phyloP scores from a whole-genome alignment of 371 early-diverging fungal genomes.

The Mortierella sp. region DNA sequence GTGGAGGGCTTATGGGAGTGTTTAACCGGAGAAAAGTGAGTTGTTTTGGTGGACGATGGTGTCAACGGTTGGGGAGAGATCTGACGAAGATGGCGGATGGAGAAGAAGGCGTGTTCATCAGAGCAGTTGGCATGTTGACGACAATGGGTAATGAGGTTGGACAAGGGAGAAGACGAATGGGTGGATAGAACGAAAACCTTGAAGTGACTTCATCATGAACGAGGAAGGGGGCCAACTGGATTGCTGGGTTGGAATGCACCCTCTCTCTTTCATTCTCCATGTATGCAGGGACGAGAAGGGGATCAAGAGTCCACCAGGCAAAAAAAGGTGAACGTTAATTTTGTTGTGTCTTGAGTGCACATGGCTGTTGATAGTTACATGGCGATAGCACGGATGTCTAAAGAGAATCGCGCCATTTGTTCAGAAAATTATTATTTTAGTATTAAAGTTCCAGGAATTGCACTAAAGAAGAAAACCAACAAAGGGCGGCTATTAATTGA shows the following conservation, averaged over 20 bases:
- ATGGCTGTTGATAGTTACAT: not conserved
- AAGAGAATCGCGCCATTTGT: not conserved
- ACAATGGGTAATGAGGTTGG: not conserved
- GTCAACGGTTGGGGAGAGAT: not conserved
- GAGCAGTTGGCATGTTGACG: not conserved
- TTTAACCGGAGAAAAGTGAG: not conserved
- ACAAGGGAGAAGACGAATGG: not conserved
- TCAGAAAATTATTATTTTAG: not conserved
- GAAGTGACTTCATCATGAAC: no score
- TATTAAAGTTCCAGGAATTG: not conserved
- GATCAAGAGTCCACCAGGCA: not conserved
- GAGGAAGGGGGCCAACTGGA: not conserved
- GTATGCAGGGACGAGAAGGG: not conserved
- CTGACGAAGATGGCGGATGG: not conserved
- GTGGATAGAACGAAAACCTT: not conserved
- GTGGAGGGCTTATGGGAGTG: not conserved
- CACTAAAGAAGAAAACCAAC: not conserved
- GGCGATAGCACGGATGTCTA: not conserved
- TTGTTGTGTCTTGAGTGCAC: not conserved
- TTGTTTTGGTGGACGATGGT: slow-evolving; percentile 1
- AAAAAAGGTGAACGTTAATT: not conserved
- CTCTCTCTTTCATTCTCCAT: no score
- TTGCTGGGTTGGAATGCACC: not conserved
- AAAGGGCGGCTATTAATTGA: not conserved
- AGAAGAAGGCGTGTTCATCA: not conserved